These are phyloP conservation scores for Xylariaceae sp. DNA, from an alignment of 2,329 filamentous ascomycete species.

Conservation along the genomic window DNA sequence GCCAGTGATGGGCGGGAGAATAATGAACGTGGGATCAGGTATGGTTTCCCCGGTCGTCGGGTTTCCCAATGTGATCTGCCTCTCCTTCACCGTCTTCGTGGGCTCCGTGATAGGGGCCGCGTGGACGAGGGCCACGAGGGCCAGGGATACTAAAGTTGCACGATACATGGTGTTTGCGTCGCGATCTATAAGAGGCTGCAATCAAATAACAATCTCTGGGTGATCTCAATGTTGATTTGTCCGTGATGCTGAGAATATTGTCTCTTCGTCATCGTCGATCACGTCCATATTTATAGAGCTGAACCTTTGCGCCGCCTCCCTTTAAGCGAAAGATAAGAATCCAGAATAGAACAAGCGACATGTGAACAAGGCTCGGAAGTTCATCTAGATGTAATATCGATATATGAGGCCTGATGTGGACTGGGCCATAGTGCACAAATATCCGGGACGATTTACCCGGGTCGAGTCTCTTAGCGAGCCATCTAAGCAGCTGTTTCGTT, in stretches of 20 bases:
- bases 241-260: not conserved
- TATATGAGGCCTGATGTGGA: conserved; percentile 37
- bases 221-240: conserved; percentile 1
- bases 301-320: conserved; percentile 16
- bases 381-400: conserved; percentile 41
- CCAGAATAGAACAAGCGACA: conserved; percentile 15
- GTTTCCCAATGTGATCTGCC: conserved; percentile 33
- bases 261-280: conserved; percentile 21
- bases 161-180: conserved; percentile 33
- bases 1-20: conserved; percentile 34
- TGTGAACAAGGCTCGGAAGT: conserved; percentile 26
- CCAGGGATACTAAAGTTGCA: conserved; percentile 33
- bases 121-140: conserved; percentile 37
- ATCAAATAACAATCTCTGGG: not conserved
- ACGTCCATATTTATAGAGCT: conserved; percentile 28
- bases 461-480: conserved; percentile 36
- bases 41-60: conserved; percentile 29
- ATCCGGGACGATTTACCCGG: conserved; percentile 43
- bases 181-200: not conserved
- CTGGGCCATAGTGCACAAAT: conserved; percentile 35
- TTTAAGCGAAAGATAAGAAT: conserved; percentile 30
- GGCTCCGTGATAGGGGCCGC: conserved; percentile 37
- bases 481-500: conserved; percentile 12
- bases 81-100: conserved; percentile 31
- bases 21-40: conserved; percentile 29